Conservation (phyloP, 768 basidiomycete species). For the Rhodotorula diobovata region DNA sequence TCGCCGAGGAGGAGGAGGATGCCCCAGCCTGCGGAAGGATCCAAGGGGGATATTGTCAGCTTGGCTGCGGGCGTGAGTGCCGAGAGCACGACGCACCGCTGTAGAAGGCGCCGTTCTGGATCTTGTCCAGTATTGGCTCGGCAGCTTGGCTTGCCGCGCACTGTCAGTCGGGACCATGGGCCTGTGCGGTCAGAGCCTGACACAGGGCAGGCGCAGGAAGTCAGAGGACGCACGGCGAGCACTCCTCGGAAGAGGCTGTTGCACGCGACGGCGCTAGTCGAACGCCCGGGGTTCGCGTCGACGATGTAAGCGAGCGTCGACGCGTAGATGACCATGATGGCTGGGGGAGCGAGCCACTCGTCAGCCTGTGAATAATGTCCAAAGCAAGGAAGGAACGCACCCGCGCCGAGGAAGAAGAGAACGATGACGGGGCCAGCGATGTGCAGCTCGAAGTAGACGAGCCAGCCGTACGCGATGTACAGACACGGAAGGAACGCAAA, state of each 20-base stretch:
- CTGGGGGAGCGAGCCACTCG: background rate
- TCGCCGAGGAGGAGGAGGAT: slow-evolving; percentile 47
- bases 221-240: slow-evolving; percentile 48
- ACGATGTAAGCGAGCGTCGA: slow-evolving; percentile 77
- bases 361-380: background rate
- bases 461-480: slow-evolving; percentile 71
- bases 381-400: background rate
- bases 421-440: slow-evolving; percentile 66
- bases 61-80: background rate
- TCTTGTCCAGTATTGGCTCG: slow-evolving; percentile 63
- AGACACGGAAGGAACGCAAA: slow-evolving; percentile 60
- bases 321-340: slow-evolving; percentile 55
- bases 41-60: too few relatives aligned
- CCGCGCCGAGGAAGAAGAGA: slow-evolving; percentile 67
- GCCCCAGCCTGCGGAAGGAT: slow-evolving; percentile 43
- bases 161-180: background rate
- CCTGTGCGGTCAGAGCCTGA: background rate
- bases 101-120: slow-evolving; percentile 30
- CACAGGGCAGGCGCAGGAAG: slow-evolving; percentile 45
- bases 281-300: slow-evolving; percentile 76
- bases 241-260: slow-evolving; percentile 73
- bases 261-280: slow-evolving; percentile 64
- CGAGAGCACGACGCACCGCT: background rate
- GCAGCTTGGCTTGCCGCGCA: slow-evolving; percentile 63
- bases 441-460: slow-evolving; percentile 59